Conservation (phyloP, 139 green algal species). For the Astrephomene gubernaculifera region DNA sequence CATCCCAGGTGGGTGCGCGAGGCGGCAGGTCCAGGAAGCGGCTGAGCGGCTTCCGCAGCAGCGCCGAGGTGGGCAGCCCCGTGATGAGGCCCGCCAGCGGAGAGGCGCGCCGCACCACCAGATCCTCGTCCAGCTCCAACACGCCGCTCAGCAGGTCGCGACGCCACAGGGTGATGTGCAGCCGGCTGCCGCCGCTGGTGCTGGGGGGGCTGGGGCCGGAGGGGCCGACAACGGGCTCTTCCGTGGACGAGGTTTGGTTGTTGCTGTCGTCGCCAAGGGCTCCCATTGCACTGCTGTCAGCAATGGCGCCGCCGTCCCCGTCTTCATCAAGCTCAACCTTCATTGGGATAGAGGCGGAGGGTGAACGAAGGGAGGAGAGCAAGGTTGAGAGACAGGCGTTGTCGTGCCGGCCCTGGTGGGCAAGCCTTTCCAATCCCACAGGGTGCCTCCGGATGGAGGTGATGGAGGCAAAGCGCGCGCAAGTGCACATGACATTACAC, state of each 20-base stretch:
- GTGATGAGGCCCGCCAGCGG: slow-evolving; percentile 10
- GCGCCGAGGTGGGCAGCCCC: background rate
- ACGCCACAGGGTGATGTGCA: slow-evolving; percentile 44
- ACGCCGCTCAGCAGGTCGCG: slow-evolving; percentile 38
- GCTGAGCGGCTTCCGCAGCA: slow-evolving; percentile 39
- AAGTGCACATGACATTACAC: background rate
- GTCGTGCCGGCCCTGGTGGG: too few relatives aligned
- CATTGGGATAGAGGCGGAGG: background rate
- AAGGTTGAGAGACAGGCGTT: too few relatives aligned
- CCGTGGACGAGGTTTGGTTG: too few relatives aligned
- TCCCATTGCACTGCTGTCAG: background rate
- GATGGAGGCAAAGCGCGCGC: too few relatives aligned
- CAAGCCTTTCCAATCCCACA: too few relatives aligned
- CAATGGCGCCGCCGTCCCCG: background rate
- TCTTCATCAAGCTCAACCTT: slow-evolving; percentile 31
- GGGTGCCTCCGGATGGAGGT: too few relatives aligned
- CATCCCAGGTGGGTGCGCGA: background rate
- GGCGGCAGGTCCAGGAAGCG: slow-evolving; percentile 12
- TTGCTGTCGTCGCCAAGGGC: background rate
- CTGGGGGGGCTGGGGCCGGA: too few relatives aligned
- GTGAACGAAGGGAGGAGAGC: too few relatives aligned
- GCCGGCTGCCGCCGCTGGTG: background rate
- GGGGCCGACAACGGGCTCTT: background rate
- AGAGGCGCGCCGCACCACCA: slow-evolving; percentile 10
- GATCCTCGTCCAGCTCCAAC: slow-evolving; percentile 38